Evolutionary conservation across 78 protist genomes (phyloP).

Genomic region (Guillardia theta): DNA sequence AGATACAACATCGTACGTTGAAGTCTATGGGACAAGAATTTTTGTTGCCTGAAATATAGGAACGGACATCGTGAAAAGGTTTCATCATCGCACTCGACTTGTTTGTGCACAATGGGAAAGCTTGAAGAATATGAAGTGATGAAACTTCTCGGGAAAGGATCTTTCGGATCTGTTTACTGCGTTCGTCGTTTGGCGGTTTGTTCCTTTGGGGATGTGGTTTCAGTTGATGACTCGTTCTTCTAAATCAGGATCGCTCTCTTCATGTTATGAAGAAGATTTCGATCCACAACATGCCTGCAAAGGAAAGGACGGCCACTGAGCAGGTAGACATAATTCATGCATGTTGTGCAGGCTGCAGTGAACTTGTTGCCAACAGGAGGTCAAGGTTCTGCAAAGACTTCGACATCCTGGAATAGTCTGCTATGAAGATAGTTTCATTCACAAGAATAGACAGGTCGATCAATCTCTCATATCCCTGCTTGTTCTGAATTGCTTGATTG

Average conservation of each 20-base stretch:
- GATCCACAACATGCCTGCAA: conserved; percentile 11
- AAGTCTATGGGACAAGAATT: too few species aligned
- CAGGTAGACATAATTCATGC: too few species aligned
- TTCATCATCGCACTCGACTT: neutral
- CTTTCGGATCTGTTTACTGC: neutral
- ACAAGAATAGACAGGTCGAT: neutral
- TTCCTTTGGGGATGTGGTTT: too few species aligned
- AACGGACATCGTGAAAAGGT: neutral
- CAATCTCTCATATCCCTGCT: neutral
- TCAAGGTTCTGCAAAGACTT: neutral
- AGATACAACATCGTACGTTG: neutral
- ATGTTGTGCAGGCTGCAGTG: neutral
- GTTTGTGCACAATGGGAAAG: neutral
- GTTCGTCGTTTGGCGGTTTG: too few species aligned
- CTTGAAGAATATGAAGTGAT: neutral
- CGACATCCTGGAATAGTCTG: conserved; percentile 12
- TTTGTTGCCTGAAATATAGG: too few species aligned
- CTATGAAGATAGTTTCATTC: neutral
- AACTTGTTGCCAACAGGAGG: too few species aligned
- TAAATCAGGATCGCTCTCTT: neutral
- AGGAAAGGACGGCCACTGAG: conserved; percentile 8
- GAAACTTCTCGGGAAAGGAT: neutral
- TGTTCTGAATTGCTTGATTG: neutral
- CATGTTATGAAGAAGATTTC: conserved; percentile 24
- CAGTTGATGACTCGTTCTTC: too few species aligned